Conservation (phyloP, 2,329 filamentous ascomycete species). For the Ampelomyces quisqualis region DNA sequence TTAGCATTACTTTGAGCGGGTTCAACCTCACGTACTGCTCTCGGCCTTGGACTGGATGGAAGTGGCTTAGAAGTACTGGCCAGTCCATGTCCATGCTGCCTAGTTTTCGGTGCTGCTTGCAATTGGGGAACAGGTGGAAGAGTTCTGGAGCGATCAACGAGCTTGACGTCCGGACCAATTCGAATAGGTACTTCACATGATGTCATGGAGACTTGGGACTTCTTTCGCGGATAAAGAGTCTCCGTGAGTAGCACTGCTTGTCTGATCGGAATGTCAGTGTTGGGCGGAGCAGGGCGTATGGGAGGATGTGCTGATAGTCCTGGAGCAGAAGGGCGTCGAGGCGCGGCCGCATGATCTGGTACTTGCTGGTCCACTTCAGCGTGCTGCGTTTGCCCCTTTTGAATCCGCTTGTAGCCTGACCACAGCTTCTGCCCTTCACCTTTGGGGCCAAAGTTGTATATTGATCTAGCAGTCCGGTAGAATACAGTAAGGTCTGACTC, state of each 20-base stretch:
- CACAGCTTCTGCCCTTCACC: slow-evolving; percentile 32
- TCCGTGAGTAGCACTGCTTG: background rate
- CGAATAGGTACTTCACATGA: slow-evolving; percentile 13
- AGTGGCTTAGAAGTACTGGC: too few relatives aligned
- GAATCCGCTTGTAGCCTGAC: slow-evolving; percentile 14
- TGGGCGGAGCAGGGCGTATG: background rate
- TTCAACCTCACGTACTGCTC: too few relatives aligned
- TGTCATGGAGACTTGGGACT: slow-evolving; percentile 8
- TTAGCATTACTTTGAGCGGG: background rate
- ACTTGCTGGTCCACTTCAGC: background rate
- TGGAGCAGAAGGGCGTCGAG: background rate
- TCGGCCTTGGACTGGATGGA: background rate
- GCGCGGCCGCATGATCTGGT: background rate
- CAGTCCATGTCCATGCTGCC: background rate
- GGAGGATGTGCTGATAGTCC: slow-evolving; percentile 1
- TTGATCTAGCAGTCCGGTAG: slow-evolving; percentile 16
- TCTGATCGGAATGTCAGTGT: background rate
- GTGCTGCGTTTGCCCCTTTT: slow-evolving; percentile 8
- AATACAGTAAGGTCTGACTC: background rate
- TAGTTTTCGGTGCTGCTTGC: slow-evolving; percentile 3
- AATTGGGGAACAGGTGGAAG: slow-evolving; percentile 16
- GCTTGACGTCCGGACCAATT: slow-evolving; percentile 3
- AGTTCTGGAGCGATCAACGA: slow-evolving; percentile 14
- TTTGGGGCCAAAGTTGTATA: slow-evolving; percentile 25
- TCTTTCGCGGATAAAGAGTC: background rate